phyloP scores from a whole-genome alignment of 2,329 filamentous ascomycete genomes.

The Botrytis paeoniae region DNA sequence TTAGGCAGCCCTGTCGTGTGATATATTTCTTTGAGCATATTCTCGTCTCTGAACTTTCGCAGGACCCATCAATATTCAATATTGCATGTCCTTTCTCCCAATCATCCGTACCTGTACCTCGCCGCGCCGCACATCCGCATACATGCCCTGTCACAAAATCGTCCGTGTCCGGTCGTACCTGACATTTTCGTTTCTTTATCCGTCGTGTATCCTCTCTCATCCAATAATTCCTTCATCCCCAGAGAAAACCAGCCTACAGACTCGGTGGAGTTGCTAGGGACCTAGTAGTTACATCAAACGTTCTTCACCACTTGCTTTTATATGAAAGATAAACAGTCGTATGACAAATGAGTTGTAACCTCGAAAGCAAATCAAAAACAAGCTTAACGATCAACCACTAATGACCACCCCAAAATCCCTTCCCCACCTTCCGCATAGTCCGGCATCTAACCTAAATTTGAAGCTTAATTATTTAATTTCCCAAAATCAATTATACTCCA shows the following conservation, averaged over 20 bases:
- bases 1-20: background rate
- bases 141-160: background rate
- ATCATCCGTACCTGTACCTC: background rate
- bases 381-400: background rate
- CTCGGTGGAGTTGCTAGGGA: background rate
- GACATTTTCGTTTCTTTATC: background rate
- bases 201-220: background rate
- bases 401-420: background rate
- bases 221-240: background rate
- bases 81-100: background rate
- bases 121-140: background rate
- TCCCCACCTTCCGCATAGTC: background rate
- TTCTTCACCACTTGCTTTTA: background rate
- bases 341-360: background rate
- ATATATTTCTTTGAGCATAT: background rate
- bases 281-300: background rate
- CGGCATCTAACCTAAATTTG: background rate
- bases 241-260: background rate
- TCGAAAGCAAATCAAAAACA: background rate
- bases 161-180: background rate
- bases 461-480: background rate
- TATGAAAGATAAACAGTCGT: background rate
- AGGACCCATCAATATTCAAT: background rate
- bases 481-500: background rate
- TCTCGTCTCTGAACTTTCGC: background rate